Base-by-base conservation (phyloP, 2,329 filamentous ascomycete genomes). In the Apiospora phragmitis region DNA sequence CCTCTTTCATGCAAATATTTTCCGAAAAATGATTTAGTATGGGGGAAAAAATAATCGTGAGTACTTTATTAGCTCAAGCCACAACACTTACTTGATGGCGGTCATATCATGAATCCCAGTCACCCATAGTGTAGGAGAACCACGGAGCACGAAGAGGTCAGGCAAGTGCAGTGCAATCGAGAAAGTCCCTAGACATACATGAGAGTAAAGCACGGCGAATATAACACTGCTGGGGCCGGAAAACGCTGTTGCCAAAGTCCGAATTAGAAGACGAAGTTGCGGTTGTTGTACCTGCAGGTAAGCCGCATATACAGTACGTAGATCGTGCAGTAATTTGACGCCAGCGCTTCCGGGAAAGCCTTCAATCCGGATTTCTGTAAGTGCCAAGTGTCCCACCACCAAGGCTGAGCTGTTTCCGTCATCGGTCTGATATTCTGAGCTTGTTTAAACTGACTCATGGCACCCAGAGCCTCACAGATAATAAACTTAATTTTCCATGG, bases 101-200 rank as follows among this genome's bases (percentile, higher is more conserved):
- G 89, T 90, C 89, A 88, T 90, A 91, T 86, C 84, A 87, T 88
- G 88, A 90, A 92, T 79, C 93, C 92, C 94, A 97, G 96, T 93
- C 94, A 92, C 88, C 92, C 92, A 90, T 89, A 88, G 88, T 87
- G 81, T 73, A 86, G 88, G 88, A 92, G 90, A 94, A 93, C 92
- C 91, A 90, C 83, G 88, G 92, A 90, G 93, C 89, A 92, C 89
- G 88, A 90, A 89, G 89, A 91, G 90, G 91, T 93, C 93, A 93
- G 93, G 94, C 93, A 93, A 90, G 90, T 92, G 93, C 69, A 91
- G 94, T 94, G 90, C 93, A 92, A 91, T 90, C 89, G 90, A 92
- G 89, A 92, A 85, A 92, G 91, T 91, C 91, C 92, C 91, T 92
- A 92, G 90, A 93, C 91, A 91, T 90, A 93, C 92, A 91, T 90